Evolutionary conservation across 2,329 filamentous ascomycete species (phyloP).

Genomic region (Helotiales sp.): DNA sequence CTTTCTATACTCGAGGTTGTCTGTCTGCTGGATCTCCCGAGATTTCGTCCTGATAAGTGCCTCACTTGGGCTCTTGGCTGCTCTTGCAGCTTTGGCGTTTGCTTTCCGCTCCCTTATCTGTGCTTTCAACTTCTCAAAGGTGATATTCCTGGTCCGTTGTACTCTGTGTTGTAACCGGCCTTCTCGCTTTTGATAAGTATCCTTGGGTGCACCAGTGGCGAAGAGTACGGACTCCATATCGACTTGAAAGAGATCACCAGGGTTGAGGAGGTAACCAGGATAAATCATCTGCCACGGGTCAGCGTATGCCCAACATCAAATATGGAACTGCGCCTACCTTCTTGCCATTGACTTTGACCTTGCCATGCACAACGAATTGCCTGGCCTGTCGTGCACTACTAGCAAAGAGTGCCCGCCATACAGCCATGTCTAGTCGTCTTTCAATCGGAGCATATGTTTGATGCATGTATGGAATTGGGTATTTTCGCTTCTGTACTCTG

Average conservation of each 20-base stretch:
- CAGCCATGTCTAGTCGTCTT: constrained; percentile 86
- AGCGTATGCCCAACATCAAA: not conserved
- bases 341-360: constrained; percentile 94
- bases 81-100: constrained; percentile 23
- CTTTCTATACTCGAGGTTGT: constrained; percentile 2
- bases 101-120: constrained; percentile 20
- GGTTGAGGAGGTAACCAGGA: constrained; percentile 91
- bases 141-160: constrained; percentile 17
- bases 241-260: constrained; percentile 97
- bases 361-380: constrained; percentile 91
- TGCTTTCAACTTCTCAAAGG: constrained; percentile 23
- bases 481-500: constrained; percentile 50
- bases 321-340: constrained; percentile 57
- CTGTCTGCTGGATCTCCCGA: constrained; percentile 7
- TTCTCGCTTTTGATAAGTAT: constrained; percentile 30
- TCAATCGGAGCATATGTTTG: constrained; percentile 95
- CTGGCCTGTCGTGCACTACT: constrained; percentile 90
- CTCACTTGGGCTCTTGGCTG: constrained; percentile 16
- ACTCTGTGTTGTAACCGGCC: constrained; percentile 22
- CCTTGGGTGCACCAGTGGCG: constrained; percentile 77
- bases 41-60: not conserved
- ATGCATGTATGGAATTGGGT: constrained; percentile 82
- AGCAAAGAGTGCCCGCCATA: constrained; percentile 91
- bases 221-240: constrained; percentile 85
- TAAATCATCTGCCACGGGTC: constrained; percentile 72